Evolutionary conservation across 768 basidiomycete species (phyloP).

Genomic region (Boletus insuetus): DNA sequence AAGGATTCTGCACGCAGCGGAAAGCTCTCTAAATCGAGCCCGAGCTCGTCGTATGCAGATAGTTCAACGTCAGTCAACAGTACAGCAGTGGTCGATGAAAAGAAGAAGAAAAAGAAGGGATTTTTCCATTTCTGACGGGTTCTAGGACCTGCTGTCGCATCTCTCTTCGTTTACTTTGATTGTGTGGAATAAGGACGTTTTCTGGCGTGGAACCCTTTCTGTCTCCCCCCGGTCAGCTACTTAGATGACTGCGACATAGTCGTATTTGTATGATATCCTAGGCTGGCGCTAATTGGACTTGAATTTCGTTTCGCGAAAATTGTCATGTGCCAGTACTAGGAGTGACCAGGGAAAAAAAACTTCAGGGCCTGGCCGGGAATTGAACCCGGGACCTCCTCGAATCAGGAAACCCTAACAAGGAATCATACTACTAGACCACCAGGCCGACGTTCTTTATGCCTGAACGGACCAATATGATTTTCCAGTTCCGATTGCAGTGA

Average conservation of each 20-base stretch:
- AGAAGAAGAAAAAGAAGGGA: constrained; percentile 77
- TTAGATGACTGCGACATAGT: constrained; percentile 1
- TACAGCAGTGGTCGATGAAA: constrained; percentile 46
- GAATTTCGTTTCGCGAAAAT: background rate
- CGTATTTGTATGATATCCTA: constrained; percentile 9
- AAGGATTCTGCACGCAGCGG: constrained; percentile 24
- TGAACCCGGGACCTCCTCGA: constrained; percentile 63
- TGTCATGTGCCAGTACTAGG: background rate
- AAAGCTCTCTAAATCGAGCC: constrained; percentile 35
- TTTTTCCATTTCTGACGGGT: constrained; percentile 58
- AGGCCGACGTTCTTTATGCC: constrained; percentile 26
- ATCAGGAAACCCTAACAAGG: constrained; percentile 44
- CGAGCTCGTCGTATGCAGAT: constrained; percentile 49
- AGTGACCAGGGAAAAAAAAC: background rate
- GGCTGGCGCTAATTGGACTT: constrained; percentile 9
- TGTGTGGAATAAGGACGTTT: background rate
- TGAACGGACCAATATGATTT: background rate
- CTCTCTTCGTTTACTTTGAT: background rate
- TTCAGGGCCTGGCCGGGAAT: constrained; percentile 52
- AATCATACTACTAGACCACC: constrained; percentile 56
- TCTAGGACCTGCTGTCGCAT: background rate
- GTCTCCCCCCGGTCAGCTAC: background rate
- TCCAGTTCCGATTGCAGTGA: constrained; percentile 8
- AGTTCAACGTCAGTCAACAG: constrained; percentile 47
- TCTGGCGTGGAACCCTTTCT: background rate